A percentile compares a stretch with the other conserved stretches of the same genome.
Conservation (phyloP, 441 rosid species). For the Brassica hybrid region DNA sequence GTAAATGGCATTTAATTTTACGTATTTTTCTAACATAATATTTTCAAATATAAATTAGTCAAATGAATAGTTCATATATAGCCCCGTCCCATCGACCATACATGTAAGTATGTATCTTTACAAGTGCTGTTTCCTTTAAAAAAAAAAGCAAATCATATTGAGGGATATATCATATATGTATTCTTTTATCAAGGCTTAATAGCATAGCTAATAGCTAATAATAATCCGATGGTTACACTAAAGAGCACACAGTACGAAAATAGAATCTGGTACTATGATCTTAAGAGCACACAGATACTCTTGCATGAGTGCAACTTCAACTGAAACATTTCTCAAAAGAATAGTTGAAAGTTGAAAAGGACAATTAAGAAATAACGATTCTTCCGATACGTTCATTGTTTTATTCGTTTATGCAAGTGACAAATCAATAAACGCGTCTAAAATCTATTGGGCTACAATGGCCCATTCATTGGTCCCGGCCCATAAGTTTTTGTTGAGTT, state of each 20-base stretch:
- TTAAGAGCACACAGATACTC: too few relatives aligned
- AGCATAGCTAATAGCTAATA: neutral
- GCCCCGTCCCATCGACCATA: neutral
- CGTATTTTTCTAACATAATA: neutral
- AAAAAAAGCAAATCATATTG: too few relatives aligned
- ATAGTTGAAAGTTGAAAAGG: neutral
- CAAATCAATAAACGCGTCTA: neutral
- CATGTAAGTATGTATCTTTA: neutral
- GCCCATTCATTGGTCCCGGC: neutral
- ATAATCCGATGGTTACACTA: constrained; percentile 11
- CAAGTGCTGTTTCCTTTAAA: neutral
- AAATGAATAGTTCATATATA: neutral
- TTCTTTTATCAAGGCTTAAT: neutral
- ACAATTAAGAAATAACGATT: neutral
- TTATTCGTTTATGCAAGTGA: neutral
- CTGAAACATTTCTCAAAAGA: neutral
- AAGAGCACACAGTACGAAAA: neutral
- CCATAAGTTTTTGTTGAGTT: neutral
- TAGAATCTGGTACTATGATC: too few relatives aligned
- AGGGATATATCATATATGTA: neutral
- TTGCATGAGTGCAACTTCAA: constrained; percentile 5
- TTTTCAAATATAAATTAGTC: too few relatives aligned
- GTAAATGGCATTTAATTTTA: too few relatives aligned
- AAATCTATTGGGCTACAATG: neutral
- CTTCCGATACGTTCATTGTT: neutral